Base-by-base conservation (phyloP, 345 rosid species). In the Murraya koenigii region DNA sequence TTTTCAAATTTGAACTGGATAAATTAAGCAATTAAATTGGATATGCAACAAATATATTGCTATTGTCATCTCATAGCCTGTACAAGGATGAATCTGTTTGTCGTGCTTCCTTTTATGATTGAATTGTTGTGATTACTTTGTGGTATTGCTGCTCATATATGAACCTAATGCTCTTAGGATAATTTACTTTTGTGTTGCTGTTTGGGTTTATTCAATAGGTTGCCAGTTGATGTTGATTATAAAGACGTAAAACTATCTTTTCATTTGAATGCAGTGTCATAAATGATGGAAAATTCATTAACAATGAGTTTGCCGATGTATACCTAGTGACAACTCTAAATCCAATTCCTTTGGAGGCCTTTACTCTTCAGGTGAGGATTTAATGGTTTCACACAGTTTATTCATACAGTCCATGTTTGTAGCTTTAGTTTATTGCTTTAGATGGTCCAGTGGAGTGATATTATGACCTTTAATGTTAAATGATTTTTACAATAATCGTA, bases 291-390 rank as follows among this genome's bases (percentile, higher is more conserved):
- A 91, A 84, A 10, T 95, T 79, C 87, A 89, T 93, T 86, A 95
- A 95, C 74, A 95, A 95, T 77, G 99, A 95, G 84, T 92, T 80
- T 76, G 88, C 84, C 70, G 99, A 95, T 82, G 98, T 95, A 65
- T 95, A 93, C 79, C 89, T 95, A 67, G 93, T 93, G 59, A 95
- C 99, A 33, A 82, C 90, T 68, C 75, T 85, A 64, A 82, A 93
- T 85, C 98, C 96, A 78, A 92, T 93, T 82, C 99, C 99, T 80
- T 77, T 91, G 61, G 94, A 92, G 79, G 99, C 97, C 69, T 95
- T 95, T 76, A 89, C 87, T 15, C 95, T 95, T 84, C 99, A 93
- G 96, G 98, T 95, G 84, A 88, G 88, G 56, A 47, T 36, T 30
- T 65, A 36, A 20, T 71, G 22, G 3, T 52, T 52, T 1, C 56